Conservation (phyloP, 306 rosid species). For the Vachellia pachyceras region DNA sequence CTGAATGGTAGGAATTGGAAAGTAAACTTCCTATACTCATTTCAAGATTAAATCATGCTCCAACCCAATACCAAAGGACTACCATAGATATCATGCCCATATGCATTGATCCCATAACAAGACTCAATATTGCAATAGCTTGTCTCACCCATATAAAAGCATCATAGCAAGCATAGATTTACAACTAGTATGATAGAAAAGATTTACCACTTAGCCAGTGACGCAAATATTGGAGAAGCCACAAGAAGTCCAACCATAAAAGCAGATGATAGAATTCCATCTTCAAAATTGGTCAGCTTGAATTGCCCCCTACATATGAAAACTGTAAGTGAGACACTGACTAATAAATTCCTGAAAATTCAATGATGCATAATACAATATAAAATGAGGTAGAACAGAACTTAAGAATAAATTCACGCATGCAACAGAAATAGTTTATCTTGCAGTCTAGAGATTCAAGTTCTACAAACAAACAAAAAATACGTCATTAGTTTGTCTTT, state of each 20-base stretch:
- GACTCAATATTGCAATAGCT: background rate
- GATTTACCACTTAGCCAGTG: slow-evolving; percentile 43
- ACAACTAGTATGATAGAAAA: background rate
- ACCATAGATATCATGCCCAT: background rate
- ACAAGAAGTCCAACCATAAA: slow-evolving; percentile 80
- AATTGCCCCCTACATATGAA: slow-evolving; percentile 59
- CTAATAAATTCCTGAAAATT: slow-evolving; percentile 16
- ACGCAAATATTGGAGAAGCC: slow-evolving; percentile 75
- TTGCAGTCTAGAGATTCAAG: slow-evolving; percentile 5
- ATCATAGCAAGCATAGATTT: background rate
- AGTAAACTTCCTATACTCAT: background rate
- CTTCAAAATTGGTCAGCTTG: slow-evolving; percentile 68
- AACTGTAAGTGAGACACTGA: slow-evolving; percentile 15
- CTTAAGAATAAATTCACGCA: background rate
- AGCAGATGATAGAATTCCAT: slow-evolving; percentile 72
- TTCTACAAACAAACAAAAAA: no score
- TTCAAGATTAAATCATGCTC: no score
- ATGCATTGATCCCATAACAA: background rate
- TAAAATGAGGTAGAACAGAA: background rate
- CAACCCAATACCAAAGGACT: background rate
- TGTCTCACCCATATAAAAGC: background rate
- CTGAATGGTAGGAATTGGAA: background rate
- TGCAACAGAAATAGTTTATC: slow-evolving; percentile 11
- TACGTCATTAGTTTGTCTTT: no score
- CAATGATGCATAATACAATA: slow-evolving; percentile 12